Percentiles rank a stretch among this genome's conserved stretches.
phyloP scores from a whole-genome alignment of 1,284 basidiomycete genomes.

The Sporisorium scitamineum region DNA sequence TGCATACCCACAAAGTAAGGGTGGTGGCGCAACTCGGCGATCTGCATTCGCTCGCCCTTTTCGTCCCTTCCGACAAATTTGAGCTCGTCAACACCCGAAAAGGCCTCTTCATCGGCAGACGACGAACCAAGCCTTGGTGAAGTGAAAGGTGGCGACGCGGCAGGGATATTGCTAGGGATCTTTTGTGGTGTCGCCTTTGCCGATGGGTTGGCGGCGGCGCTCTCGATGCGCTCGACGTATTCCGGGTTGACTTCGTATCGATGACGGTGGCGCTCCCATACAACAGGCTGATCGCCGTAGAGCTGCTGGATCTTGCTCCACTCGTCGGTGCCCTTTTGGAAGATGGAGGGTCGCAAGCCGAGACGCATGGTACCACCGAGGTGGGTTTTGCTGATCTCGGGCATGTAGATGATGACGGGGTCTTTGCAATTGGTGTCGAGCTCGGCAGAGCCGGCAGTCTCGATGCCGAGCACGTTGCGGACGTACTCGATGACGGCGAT shows the following conservation, averaged over 20 bases:
- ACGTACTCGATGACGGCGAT: constrained; percentile 96
- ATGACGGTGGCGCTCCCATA: constrained; percentile 98
- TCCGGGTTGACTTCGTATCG: constrained; percentile 96
- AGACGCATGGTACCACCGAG: constrained; percentile 99
- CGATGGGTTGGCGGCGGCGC: constrained; percentile 55
- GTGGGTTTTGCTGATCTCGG: constrained; percentile 96
- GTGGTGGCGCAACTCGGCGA: constrained; percentile 88
- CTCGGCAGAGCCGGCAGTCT: constrained; percentile 90
- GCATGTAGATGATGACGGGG: constrained; percentile 96
- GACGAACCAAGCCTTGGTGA: constrained; percentile 34
- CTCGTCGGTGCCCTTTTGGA: constrained; percentile 74
- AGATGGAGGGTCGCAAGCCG: constrained; percentile 92
- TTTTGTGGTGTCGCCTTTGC: constrained; percentile 30
- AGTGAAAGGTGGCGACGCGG: constrained; percentile 40
- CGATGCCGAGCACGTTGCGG: constrained; percentile 82
- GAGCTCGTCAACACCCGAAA: constrained; percentile 50
- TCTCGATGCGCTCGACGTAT: constrained; percentile 80
- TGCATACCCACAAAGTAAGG: constrained; percentile 95
- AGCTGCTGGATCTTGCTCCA: constrained; percentile 77
- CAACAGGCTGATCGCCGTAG: constrained; percentile 84
- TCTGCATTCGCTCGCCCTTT: constrained; percentile 96
- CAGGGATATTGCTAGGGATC: constrained; percentile 36
- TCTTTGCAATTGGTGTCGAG: constrained; percentile 76
- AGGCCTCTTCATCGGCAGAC: constrained; percentile 5
- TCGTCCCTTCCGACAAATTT: constrained; percentile 91